Evolutionary conservation across 805 yeast species (phyloP).

Genomic region (Deakozyma indianensis): DNA sequence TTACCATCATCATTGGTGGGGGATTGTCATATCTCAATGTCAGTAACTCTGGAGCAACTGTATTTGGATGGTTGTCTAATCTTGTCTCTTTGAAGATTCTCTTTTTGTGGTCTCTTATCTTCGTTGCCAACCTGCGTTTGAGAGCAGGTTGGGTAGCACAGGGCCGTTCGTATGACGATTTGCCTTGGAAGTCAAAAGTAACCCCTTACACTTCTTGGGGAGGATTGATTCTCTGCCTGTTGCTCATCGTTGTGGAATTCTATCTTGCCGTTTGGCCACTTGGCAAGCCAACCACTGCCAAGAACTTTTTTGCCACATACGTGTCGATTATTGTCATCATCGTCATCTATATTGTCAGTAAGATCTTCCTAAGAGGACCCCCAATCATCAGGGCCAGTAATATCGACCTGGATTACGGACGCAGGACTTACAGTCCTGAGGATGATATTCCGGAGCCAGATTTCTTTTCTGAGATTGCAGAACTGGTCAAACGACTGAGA

Average conservation of each 20-base stretch:
- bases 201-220: constrained; percentile 10
- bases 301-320: constrained; percentile 1
- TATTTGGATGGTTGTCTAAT: neutral
- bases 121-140: constrained; percentile 33
- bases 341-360: neutral
- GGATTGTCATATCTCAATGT: constrained; percentile 1
- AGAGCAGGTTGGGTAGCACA: constrained; percentile 25
- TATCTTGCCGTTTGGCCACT: neutral
- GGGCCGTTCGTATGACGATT: constrained; percentile 19
- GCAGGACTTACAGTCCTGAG: neutral
- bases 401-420: neutral
- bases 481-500: no score
- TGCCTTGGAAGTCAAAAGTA: constrained; percentile 2
- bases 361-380: neutral
- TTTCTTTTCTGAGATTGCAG: neutral
- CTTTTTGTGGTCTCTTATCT: constrained; percentile 39
- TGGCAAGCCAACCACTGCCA: neutral
- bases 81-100: constrained; percentile 15
- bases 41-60: neutral
- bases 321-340: constrained; percentile 28
- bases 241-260: constrained; percentile 20
- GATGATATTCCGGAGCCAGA: constrained; percentile 1
- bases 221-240: constrained; percentile 33
- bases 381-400: neutral
- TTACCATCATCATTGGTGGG: neutral